Percentiles rank a stretch among this genome's conserved stretches.
Conservation (phyloP, 306 rosid species). For the Malus fusca region DNA sequence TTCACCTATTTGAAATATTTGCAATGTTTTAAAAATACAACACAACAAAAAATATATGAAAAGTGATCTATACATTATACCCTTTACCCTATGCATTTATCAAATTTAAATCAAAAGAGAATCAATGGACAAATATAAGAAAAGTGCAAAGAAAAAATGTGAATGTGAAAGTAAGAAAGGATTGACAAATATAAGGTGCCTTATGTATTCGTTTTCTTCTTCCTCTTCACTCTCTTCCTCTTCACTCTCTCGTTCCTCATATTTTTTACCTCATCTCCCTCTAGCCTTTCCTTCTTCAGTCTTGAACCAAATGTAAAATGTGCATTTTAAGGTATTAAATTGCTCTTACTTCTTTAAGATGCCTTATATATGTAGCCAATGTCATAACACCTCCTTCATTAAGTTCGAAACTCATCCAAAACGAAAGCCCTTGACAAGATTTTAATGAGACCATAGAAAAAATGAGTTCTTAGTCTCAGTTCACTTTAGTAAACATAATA, state of each 20-base stretch:
- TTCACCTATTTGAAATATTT: too few species aligned
- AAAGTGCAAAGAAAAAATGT: too few species aligned
- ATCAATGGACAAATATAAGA: too few species aligned
- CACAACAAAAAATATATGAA: not conserved
- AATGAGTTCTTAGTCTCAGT: not conserved
- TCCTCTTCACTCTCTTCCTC: not conserved
- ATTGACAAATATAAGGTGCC: not conserved
- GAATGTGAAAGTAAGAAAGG: too few species aligned
- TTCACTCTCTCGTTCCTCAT: not conserved
- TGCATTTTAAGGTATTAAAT: not conserved
- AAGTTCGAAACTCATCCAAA: not conserved
- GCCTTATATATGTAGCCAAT: not conserved
- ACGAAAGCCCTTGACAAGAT: not conserved
- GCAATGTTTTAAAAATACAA: too few species aligned
- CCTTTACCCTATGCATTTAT: not conserved
- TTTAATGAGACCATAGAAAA: not conserved
- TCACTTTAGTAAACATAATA: not conserved
- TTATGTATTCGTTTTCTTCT: not conserved
- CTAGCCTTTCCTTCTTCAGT: not conserved
- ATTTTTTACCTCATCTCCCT: not conserved
- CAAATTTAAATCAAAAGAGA: too few species aligned
- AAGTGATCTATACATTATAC: not conserved
- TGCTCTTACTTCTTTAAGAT: not conserved
- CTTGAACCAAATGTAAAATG: not conserved
- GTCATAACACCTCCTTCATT: not conserved